Percentiles rank a stretch among this genome's conserved stretches.
Conservation (phyloP, 106 monocot genomes). For the Triglochin maritima region DNA sequence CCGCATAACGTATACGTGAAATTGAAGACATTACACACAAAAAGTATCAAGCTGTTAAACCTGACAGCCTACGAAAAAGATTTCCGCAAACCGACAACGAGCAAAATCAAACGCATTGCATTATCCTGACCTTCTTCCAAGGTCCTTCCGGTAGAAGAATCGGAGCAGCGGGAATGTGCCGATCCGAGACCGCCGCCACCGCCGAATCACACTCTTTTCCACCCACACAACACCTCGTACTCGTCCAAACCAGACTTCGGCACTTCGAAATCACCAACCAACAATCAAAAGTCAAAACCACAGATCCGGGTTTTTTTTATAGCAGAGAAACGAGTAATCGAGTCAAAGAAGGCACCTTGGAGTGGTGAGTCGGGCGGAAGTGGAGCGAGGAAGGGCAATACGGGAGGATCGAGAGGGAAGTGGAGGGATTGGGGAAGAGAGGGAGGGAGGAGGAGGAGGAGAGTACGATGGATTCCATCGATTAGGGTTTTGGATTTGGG, state of each 20-base stretch:
- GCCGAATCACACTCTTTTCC: slow-evolving; percentile 3
- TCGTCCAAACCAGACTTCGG: not conserved
- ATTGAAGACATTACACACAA: too few species aligned
- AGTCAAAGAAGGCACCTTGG: not conserved
- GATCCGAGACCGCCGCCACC: slow-evolving; percentile 1
- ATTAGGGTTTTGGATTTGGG: too few species aligned
- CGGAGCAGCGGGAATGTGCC: slow-evolving; percentile 52
- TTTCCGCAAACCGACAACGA: too few species aligned
- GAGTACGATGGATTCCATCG: too few species aligned
- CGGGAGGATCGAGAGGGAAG: too few species aligned
- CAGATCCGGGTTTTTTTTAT: not conserved
- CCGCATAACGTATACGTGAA: too few species aligned
- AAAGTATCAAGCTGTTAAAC: too few species aligned
- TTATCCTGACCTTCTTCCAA: slow-evolving; percentile 55
- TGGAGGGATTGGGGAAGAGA: too few species aligned
- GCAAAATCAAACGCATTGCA: not conserved
- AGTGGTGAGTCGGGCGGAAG: too few species aligned
- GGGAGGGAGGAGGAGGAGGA: too few species aligned
- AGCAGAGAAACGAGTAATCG: not conserved
- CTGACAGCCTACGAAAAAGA: too few species aligned
- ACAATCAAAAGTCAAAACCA: not conserved
- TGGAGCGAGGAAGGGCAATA: too few species aligned
- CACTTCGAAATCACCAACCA: not conserved
- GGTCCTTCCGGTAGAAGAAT: slow-evolving; percentile 80
- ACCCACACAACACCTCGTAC: not conserved